A percentile compares a stretch with the other conserved stretches of the same genome.
Conservation (phyloP, 2,329 filamentous ascomycete genomes). For the Monosporascus sp. region DNA sequence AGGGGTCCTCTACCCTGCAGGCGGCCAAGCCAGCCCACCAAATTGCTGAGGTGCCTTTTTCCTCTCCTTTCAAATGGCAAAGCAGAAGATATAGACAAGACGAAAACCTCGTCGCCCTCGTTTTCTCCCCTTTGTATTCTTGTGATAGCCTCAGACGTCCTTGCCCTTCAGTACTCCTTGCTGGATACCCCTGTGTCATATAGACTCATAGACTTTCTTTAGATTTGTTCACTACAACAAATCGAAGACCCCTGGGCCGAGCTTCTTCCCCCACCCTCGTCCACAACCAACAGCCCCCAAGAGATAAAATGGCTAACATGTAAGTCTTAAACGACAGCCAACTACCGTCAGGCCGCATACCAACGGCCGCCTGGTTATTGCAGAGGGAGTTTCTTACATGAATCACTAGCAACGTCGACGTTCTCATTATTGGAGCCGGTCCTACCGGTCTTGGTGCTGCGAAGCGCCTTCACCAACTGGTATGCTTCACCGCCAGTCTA, state of each 20-base stretch:
- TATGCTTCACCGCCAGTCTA: slow-evolving; percentile 45
- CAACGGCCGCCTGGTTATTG: neutral
- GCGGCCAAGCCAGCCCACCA: neutral
- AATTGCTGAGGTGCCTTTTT: neutral
- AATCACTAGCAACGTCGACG: slow-evolving; percentile 73
- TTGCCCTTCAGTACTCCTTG: neutral
- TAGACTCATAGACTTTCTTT: neutral
- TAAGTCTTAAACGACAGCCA: neutral
- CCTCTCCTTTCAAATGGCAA: neutral
- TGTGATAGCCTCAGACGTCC: neutral
- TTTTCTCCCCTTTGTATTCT: neutral
- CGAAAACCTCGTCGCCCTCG: neutral
- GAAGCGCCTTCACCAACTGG: slow-evolving; percentile 95
- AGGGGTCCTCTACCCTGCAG: neutral
- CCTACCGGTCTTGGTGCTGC: slow-evolving; percentile 96
- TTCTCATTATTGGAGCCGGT: slow-evolving; percentile 96
- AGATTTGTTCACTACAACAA: neutral
- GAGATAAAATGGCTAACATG: slow-evolving; percentile 4
- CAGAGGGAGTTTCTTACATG: neutral
- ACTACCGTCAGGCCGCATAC: neutral
- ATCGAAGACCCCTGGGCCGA: neutral
- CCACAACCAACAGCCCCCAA: neutral
- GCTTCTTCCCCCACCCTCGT: neutral
- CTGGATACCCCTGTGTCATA: neutral
- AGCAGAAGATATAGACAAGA: neutral